Conservation (phyloP, 108 stramenopile genomes). For the Cylindrotheca closterium region DNA sequence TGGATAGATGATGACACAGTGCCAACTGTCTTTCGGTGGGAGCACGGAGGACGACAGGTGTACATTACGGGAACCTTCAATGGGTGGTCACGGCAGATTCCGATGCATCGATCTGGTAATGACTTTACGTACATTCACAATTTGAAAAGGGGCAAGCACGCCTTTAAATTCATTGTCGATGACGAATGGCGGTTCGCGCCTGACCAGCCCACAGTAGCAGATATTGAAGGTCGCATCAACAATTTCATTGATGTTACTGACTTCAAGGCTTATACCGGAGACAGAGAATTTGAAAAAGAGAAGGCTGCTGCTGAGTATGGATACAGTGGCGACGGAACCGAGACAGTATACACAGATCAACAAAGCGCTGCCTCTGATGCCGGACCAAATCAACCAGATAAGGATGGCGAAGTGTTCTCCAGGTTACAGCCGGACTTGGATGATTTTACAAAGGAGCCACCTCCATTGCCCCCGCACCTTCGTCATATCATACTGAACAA, state of each 20-base stretch:
- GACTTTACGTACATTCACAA: conserved; percentile 99
- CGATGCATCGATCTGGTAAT: conserved; percentile 99
- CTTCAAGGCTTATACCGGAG: conserved; percentile 95
- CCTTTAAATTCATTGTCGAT: conserved; percentile 99
- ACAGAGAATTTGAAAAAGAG: conserved; percentile 86
- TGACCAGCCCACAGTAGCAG: conserved; percentile 97
- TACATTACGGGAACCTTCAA: conserved; percentile 99
- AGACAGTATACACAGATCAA: not conserved
- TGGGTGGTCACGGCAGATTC: conserved; percentile 96
- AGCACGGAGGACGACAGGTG: conserved; percentile 97
- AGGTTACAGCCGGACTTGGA: conserved; percentile 93
- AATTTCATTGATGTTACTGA: conserved; percentile 99
- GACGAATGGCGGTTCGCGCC: conserved; percentile 98
- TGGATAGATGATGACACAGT: conserved; percentile 87
- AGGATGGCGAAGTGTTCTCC: conserved; percentile 85
- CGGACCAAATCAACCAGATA: conserved; percentile 37
- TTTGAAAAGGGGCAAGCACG: conserved; percentile 93
- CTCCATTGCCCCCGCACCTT: conserved; percentile 99
- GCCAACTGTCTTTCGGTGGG: conserved; percentile 99
- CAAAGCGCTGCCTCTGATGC: conserved; percentile 16
- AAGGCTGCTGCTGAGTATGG: conserved; percentile 71
- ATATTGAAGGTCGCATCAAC: conserved; percentile 97
- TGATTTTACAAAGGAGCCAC: conserved; percentile 99
- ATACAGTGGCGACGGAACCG: conserved; percentile 31
- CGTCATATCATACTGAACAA: conserved; percentile 98